Base-by-base conservation (phyloP, 2,329 filamentous ascomycete species). In the Epicoccum sorghinum region DNA sequence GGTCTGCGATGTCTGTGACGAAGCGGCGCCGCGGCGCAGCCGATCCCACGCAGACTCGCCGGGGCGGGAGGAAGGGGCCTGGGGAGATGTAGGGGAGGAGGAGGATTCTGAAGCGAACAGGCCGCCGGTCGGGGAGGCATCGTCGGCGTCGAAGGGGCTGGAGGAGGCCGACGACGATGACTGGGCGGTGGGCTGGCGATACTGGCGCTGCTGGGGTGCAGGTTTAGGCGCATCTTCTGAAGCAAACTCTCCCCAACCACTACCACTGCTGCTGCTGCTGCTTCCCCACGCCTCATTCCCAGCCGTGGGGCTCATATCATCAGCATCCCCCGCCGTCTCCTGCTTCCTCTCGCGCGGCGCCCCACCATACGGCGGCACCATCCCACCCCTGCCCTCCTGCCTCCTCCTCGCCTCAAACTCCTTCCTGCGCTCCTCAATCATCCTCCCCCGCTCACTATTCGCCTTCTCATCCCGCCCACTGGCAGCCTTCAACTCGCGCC, bases 21-120 rank as follows among this genome's bases (percentile, higher is more conserved):
- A 54, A 14, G 55, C 61, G 25, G 57, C 65, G 36, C 74, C 73
- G 27, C 70, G 71, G 23, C 78, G 71, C 27, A 80, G 59, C 32
- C 77, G 70, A 8, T 80, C 78, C 78, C 78, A 80, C 1, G 76
- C 66, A 35, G 76, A 78, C 10, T 75, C 76, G 3, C 68, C 67
- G 4, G 67, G 54, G 33, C 56, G 55, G 27, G 27, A 9, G 27
- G 27, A 29, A 9, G 9, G 6, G 27, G 27, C 6, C 27, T 29
- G 27, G 6, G 27, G 9, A 1, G 62, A 45, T 27, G 64, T 59
- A 2, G 58, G 40, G 45, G 66, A 60, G 23, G 59, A 51, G 1
- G 58, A 58, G 10, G 60, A 61, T 51, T 74, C 71, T 12, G 69
- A 67, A 42, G 71, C 64, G 52, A 72, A 73, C 9, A 72, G 49